These are phyloP conservation scores for Eucalyptus grandis DNA, from an alignment of 345 rosid species.

Conservation along the genomic window DNA sequence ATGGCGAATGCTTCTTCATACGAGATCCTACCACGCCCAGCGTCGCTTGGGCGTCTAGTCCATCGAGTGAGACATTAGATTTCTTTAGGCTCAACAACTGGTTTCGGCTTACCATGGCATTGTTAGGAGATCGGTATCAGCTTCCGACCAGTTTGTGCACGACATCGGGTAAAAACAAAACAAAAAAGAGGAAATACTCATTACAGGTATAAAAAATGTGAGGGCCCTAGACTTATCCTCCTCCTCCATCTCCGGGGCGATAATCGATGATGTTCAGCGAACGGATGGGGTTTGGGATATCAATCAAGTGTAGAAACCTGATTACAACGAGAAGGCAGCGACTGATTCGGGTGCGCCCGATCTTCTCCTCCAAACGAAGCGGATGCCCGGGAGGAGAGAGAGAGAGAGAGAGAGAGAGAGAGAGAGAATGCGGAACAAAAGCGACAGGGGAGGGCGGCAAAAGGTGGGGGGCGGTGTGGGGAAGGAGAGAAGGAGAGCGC, in stretches of 20 bases:
- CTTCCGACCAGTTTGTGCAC: too few relatives aligned
- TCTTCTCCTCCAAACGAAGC: background rate
- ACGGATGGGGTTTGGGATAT: background rate
- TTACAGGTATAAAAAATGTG: too few relatives aligned
- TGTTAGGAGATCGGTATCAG: too few relatives aligned
- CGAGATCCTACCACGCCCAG: too few relatives aligned
- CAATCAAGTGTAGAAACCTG: background rate
- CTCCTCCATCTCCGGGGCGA: background rate
- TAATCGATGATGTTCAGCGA: background rate
- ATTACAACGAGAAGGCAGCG: background rate
- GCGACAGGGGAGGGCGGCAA: background rate
- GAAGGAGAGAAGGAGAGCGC: background rate
- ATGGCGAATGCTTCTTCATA: too few relatives aligned
- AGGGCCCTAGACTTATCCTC: slow-evolving; percentile 1
- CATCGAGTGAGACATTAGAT: too few relatives aligned
- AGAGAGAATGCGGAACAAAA: background rate
- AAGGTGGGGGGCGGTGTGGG: too few relatives aligned
- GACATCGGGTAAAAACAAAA: too few relatives aligned
- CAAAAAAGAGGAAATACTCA: too few relatives aligned
- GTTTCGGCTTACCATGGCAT: too few relatives aligned
- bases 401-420: background rate
- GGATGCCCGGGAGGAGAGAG: background rate
- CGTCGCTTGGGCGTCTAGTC: too few relatives aligned
- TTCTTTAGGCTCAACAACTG: too few relatives aligned
- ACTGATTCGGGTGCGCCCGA: background rate